phyloP scores from a whole-genome alignment of 2,329 filamentous ascomycete genomes.

The Fusarium sacchari region DNA sequence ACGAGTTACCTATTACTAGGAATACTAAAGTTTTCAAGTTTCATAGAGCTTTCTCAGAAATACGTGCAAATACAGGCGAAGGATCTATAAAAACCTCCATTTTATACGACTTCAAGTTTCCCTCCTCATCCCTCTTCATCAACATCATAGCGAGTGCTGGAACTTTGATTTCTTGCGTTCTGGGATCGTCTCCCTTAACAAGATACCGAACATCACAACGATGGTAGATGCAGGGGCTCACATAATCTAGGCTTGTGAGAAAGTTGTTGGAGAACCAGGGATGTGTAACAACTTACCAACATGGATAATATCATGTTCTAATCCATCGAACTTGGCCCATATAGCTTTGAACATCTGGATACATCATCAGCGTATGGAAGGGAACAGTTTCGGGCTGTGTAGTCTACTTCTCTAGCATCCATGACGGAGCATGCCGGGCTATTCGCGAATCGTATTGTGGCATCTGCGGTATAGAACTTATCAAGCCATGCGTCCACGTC shows the following conservation, averaged over 20 bases:
- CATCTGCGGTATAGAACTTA: neutral
- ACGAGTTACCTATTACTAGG: neutral
- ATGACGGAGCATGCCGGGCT: neutral
- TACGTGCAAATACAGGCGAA: neutral
- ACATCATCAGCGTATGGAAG: neutral
- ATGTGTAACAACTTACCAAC: neutral
- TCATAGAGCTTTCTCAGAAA: conserved; percentile 1
- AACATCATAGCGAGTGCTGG: neutral
- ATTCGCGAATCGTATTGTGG: neutral
- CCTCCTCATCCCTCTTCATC: neutral
- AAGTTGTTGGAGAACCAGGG: accelerated
- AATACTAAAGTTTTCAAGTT: neutral
- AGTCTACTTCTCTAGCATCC: neutral
- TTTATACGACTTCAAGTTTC: neutral
- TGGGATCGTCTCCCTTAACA: conserved; percentile 1
- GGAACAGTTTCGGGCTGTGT: neutral
- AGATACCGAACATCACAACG: conserved; percentile 7
- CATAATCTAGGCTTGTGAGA: neutral
- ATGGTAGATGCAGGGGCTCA: conserved; percentile 6
- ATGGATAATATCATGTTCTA: conserved; percentile 2
- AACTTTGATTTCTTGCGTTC: neutral
- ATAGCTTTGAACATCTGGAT: conserved; percentile 1
- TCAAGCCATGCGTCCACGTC: conserved; percentile 5
- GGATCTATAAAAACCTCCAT: conserved; percentile 1
- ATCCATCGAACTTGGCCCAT: conserved; percentile 2